Base-by-base conservation (phyloP, 768 basidiomycete genomes). In the Pulveroboletus ravenelii region DNA sequence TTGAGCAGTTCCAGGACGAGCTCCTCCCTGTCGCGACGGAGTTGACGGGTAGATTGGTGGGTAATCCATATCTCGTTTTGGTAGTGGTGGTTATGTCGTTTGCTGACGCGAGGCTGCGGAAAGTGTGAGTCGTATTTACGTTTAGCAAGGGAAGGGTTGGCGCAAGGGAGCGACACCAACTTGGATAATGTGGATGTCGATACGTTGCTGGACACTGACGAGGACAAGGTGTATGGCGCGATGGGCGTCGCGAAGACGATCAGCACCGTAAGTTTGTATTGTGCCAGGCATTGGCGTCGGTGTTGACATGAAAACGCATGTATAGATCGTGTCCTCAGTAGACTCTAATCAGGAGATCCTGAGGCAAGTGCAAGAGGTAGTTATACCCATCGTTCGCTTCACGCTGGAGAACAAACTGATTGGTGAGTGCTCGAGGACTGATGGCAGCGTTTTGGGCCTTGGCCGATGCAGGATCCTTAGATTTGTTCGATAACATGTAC, bases 211-310 rank as follows among this genome's bases (percentile, higher is more conserved):
- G 79, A 80, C 37, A 72, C 64, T n/a, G 85, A 87, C 47, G 88
- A 91, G 47, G 89, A 93, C 67, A 93, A 93, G 74, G 82, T 85
- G 1, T 88, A 89, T 53, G 84, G 87, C 15, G 87, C 89, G 15
- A 92, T 92, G 87, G 88, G 88, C 40, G 78, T 92, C 27, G 79
- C 88, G 1, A 90, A 90, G 76, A 92, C 90, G 12, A 88, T 93
- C 57, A 74, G 78, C 50, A 89, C 89, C 14, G 89, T 87, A 52
- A 36, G 82, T 66, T 47, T 30, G 27, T 56, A 9, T 43, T 25
- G 9, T 31, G 30, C 25, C 27, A 9, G 20, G 3, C 10, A 8
- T 31, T 32, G 38, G 3, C 10, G 8, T 31, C 25, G 20, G 9
- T 12, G n/a, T 5, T 50, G 43, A 57, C 34, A 30, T 13, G 23